Evolutionary conservation across 2,329 filamentous ascomycete genomes (phyloP), one percentile per base, ranked within the genome.

Genomic region (Colletotrichum scovillei): DNA sequence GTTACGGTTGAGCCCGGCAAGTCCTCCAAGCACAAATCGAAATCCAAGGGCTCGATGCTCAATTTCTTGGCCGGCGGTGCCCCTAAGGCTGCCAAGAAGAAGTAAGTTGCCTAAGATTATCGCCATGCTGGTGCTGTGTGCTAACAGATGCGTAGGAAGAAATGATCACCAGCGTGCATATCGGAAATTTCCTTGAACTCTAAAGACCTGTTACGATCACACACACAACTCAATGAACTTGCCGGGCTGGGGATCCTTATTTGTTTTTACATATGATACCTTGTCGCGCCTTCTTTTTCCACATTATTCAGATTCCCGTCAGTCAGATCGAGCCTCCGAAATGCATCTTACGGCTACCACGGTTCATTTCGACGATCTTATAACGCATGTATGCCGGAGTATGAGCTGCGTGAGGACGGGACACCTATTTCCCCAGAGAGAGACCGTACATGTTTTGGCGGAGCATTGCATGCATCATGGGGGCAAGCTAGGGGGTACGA

Each of bases 11-110:
- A 74, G 19, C 77, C 69, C 6, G 55, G 16, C 14, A 64, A 76
- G 19, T 76, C 77, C 28, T 77, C 77, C 26, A 76, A 77, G 16
- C 81, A 78, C 71, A 81, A 79, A 72, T 79, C 76, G 66, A 80
- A 80, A 62, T 2, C 56, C n/a, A 65, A 76, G 19, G 77, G 76
- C 16, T 77, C 79, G 7, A 70, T 84, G 66, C 76, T 83, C 11
- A 79, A 76, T 11, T 84, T 81, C 81, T 78, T 83, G 72, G 75
- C 72, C 65, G 76, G 76, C 3, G 75, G 70, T 67, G 76, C 75
- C 3, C 77, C 76, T 8, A 78, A 78, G 58, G 77, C 79, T 22
- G 60, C 76, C 9, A 82, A 80, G 75, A 84, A 78, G 76, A 82
- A 80, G 81, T 82, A 73, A 76, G 80, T 77, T 52, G 19, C 42